phyloP scores from a whole-genome alignment of 768 basidiomycete species.

The Pleurotus giganteus region DNA sequence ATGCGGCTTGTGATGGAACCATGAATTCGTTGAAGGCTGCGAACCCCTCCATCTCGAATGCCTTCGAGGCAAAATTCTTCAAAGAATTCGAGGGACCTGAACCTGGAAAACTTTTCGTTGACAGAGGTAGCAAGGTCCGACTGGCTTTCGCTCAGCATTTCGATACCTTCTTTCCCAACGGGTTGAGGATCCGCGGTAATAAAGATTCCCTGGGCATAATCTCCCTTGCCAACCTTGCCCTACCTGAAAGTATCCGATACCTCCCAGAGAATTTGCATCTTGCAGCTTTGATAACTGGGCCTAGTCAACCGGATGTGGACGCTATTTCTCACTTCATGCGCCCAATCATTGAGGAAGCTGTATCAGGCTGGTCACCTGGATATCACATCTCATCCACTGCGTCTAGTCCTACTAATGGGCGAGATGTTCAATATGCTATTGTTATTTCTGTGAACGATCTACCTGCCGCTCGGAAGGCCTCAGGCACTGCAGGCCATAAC shows the following conservation, averaged over 20 bases:
- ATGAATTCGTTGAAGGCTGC: not conserved
- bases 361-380: constrained; percentile 18
- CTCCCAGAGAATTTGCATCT: constrained; percentile 32
- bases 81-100: constrained; percentile 22
- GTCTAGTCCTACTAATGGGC: not conserved
- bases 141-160: constrained; percentile 26
- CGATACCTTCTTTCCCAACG: constrained; percentile 33
- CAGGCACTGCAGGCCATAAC: too few relatives aligned
- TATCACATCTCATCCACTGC: constrained; percentile 18
- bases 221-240: constrained; percentile 29
- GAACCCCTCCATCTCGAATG: constrained; percentile 2
- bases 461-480: too few relatives aligned
- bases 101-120: constrained; percentile 17
- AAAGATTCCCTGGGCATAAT: constrained; percentile 28
- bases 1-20: constrained; percentile 12
- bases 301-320: constrained; percentile 24
- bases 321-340: constrained; percentile 31
- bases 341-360: constrained; percentile 31
- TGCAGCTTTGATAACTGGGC: constrained; percentile 34
- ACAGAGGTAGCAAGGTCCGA: constrained; percentile 11
- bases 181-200: constrained; percentile 20
- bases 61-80: constrained; percentile 23
- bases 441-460: too few relatives aligned
- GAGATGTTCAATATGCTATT: constrained; percentile 10
- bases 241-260: constrained; percentile 28